Evolutionary conservation across 495 filamentous ascomycete genomes (phyloP), one percentile per base, ranked within the genome.

Genomic region (Penicillium desertorum): DNA sequence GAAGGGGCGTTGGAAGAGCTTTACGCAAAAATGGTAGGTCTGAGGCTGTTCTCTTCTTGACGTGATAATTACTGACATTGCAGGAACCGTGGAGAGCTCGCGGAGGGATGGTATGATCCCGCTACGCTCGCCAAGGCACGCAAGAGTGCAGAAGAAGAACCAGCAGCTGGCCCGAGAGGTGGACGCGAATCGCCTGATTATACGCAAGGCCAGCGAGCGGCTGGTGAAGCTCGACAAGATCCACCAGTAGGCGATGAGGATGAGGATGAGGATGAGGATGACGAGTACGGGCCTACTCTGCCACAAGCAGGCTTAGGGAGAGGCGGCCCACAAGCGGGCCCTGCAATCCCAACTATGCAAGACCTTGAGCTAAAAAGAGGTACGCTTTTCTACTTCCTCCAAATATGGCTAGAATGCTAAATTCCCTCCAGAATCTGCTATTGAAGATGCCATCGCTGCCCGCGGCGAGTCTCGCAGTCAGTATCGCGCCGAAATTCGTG

Each of bases 61-160:
- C 22, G 5, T 16, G 8, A 39, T 37, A 17, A 45, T 56, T 34
- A 45, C 47, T 72, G 53, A 72, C 56, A 62, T 66, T 20, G 32
- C 51, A 91, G 88, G 88, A 98, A 98, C 76, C 86, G 84, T 67
- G 90, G 89, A 74, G 92, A 96, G 79, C 79, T 98, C 53, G 88
- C 91, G 2, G 87, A 91, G 70, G 91, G 92, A 23, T 98, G 94
- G 93, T 98, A 98, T 70, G 89, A 92, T 62, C 87, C 91, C 20
- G 74, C 71, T 61, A 85, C 80, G 2, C 75, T 87, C 20, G 68
- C 78, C 39, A 82, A 80, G 49, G 82, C 82, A n/a, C 67, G 70
- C 32, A 58, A 59, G 16, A 70, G 50, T 44, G 59, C 61, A 11
- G 57, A 61, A 3, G 41, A 65, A 11, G 27, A 62, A 17, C 46